Evolutionary conservation across 2,329 filamentous ascomycete species (phyloP).

Genomic region (Aspergillus hiratsukae): DNA sequence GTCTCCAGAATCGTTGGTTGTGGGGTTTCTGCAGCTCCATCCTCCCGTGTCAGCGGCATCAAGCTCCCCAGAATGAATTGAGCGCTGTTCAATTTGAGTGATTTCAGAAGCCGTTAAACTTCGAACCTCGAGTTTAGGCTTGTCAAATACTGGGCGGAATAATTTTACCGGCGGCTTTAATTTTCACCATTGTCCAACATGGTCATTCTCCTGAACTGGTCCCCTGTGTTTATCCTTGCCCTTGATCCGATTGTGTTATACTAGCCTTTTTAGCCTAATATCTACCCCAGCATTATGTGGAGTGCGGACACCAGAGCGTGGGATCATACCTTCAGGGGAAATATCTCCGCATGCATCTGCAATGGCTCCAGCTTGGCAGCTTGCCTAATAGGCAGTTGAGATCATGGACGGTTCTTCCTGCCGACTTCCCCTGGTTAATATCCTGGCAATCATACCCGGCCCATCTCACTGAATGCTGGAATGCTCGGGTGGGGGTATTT

Average conservation of each 20-base stretch:
- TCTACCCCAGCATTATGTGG: neutral
- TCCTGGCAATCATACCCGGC: neutral
- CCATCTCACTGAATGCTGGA: neutral
- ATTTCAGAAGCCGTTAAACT: neutral
- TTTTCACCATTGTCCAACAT: neutral
- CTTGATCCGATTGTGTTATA: neutral
- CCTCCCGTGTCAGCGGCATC: neutral
- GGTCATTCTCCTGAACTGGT: neutral
- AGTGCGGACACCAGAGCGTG: neutral
- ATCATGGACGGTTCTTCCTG: neutral
- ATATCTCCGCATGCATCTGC: neutral
- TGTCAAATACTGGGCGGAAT: neutral
- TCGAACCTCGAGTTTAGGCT: neutral
- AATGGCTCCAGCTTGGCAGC: neutral
- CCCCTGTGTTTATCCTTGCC: neutral
- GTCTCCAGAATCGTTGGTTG: neutral
- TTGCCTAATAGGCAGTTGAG: neutral
- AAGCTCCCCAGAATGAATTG: neutral
- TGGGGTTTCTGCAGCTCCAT: neutral
- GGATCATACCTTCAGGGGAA: neutral
- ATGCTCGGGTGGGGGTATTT: neutral
- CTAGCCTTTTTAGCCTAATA: neutral
- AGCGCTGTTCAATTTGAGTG: neutral
- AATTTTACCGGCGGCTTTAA: neutral
- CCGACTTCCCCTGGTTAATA: neutral